Evolutionary conservation across 495 filamentous ascomycete species (phyloP).

Genomic region (Aspergillus conjunctus): DNA sequence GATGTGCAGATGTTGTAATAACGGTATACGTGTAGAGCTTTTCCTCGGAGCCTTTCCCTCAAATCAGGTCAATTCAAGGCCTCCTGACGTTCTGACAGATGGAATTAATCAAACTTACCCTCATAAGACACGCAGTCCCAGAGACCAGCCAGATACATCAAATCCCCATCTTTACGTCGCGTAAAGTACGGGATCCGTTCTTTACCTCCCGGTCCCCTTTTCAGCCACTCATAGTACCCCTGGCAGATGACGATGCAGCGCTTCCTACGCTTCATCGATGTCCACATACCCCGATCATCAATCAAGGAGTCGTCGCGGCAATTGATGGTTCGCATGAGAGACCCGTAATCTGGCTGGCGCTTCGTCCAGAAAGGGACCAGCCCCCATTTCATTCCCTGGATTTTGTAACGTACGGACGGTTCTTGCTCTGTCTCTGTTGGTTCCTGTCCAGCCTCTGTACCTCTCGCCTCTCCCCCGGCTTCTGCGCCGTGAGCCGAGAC

Average conservation of each 20-base stretch:
- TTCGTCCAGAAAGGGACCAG: slow-evolving; percentile 92
- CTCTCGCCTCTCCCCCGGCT: slow-evolving; percentile 2
- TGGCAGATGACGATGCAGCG: slow-evolving; percentile 84
- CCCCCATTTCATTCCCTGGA: slow-evolving; percentile 94
- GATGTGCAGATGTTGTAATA: slow-evolving; percentile 83
- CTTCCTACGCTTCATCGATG: slow-evolving; percentile 82
- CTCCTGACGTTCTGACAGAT: slow-evolving; percentile 2
- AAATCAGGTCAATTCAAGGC: no score
- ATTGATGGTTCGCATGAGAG: slow-evolving; percentile 87
- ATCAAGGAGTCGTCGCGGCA: slow-evolving; percentile 87
- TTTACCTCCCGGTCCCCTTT: slow-evolving; percentile 70
- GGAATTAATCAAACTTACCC: slow-evolving; percentile 44
- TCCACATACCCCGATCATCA: slow-evolving; percentile 83
- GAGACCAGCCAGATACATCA: slow-evolving; percentile 89
- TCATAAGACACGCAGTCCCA: slow-evolving; percentile 89
- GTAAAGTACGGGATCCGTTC: slow-evolving; percentile 82
- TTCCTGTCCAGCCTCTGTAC: slow-evolving; percentile 10
- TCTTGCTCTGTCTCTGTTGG: slow-evolving; percentile 26
- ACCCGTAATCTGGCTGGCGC: slow-evolving; percentile 72
- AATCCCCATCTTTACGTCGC: slow-evolving; percentile 73
- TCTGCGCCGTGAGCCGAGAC: slow-evolving; percentile 22
- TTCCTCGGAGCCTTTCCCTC: slow-evolving; percentile 52
- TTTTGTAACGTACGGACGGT: slow-evolving; percentile 61
- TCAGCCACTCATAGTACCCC: slow-evolving; percentile 97
- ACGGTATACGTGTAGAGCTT: slow-evolving; percentile 85